Evolutionary conservation across 176 grass and related monocot species (phyloP).

Genomic region (Avena insularis): DNA sequence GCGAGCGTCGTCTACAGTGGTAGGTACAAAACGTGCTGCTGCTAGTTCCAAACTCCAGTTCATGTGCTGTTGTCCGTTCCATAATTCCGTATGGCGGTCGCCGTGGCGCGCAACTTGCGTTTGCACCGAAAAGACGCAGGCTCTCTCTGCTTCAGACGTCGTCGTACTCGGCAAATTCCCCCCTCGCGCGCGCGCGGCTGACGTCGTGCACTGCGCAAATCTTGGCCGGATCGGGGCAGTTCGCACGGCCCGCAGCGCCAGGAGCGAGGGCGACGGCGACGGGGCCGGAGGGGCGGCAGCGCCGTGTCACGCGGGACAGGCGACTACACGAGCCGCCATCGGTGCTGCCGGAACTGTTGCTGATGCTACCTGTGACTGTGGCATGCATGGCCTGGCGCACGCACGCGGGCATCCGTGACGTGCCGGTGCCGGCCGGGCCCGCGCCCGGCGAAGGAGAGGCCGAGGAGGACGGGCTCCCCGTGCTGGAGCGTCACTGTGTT

Average conservation of each 20-base stretch:
- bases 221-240: background rate
- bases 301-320: slow-evolving; percentile 1
- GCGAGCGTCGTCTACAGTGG: background rate
- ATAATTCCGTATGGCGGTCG: background rate
- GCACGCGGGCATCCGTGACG: slow-evolving; percentile 37
- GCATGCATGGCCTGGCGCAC: slow-evolving; percentile 1
- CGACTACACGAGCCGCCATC: background rate
- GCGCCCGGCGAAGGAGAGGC: background rate
- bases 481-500: background rate
- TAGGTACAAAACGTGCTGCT: background rate
- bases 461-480: background rate
- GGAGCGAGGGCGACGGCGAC: slow-evolving; percentile 27
- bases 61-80: background rate
- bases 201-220: slow-evolving; percentile 35
- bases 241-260: background rate
- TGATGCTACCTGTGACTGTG: slow-evolving; percentile 41
- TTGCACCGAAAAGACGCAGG: background rate
- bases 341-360: slow-evolving; percentile 31
- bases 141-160: too few relatives aligned
- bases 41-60: too few relatives aligned
- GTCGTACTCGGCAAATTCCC: slow-evolving; percentile 15
- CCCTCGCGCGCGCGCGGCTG: slow-evolving; percentile 27
- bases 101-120: background rate
- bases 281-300: background rate
- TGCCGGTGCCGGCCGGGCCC: slow-evolving; percentile 22